These are phyloP conservation scores for Cicer judaicum DNA, from an alignment of 306 rosid genomes.

Conservation along the genomic window DNA sequence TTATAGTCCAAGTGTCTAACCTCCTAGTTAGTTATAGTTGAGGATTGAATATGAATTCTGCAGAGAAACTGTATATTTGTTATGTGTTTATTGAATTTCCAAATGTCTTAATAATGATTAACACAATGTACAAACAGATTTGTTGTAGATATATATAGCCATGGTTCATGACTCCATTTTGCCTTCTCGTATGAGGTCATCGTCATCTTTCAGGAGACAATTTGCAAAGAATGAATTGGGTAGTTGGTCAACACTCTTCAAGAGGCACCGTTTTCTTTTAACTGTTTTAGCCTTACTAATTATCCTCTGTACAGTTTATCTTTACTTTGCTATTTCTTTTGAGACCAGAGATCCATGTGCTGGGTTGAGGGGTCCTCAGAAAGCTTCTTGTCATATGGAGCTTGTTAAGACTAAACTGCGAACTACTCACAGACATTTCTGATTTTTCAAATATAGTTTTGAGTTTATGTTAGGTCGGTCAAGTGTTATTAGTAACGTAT, in stretches of 20 bases:
- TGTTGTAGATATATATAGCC: slow-evolving; percentile 40
- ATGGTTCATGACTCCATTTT: slow-evolving; percentile 78
- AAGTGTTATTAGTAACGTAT: not conserved
- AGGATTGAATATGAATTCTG: not conserved
- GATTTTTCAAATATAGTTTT: slow-evolving; percentile 1
- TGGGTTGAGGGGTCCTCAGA: slow-evolving; percentile 67
- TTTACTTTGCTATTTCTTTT: slow-evolving; percentile 79
- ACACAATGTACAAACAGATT: slow-evolving; percentile 42
- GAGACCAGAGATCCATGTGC: slow-evolving; percentile 55
- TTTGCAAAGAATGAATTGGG: slow-evolving; percentile 66
- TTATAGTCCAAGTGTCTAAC: too few relatives aligned
- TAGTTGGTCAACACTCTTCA: slow-evolving; percentile 69
- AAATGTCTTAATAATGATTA: not conserved
- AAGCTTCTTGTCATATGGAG: slow-evolving; percentile 67
- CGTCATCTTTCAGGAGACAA: slow-evolving; percentile 68
- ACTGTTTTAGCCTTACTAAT: slow-evolving; percentile 61
- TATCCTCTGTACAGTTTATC: slow-evolving; percentile 80
- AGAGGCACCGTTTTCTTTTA: slow-evolving; percentile 78
- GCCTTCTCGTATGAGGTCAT: slow-evolving; percentile 60
- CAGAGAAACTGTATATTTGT: not conserved
- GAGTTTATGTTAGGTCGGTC: not conserved
- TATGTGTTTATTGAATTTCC: slow-evolving; percentile 12
- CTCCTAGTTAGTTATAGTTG: not conserved
- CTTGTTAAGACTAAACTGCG: slow-evolving; percentile 67
- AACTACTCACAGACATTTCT: slow-evolving; percentile 47